Base-by-base conservation (phyloP, 805 yeast species). In the Candida coquimbonensis region DNA sequence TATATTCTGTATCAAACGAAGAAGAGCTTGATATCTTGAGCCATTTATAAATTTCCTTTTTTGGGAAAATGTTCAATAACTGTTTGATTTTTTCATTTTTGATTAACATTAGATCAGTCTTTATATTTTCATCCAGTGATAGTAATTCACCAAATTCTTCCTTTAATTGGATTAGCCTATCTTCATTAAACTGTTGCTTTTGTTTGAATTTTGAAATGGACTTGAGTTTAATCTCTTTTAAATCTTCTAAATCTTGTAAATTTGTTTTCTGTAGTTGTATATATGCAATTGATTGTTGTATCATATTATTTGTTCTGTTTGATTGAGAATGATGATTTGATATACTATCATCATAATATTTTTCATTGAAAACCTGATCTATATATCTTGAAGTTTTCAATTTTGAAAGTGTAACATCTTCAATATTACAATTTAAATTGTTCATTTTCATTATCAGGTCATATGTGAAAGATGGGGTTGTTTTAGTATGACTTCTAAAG, bases 401-500 rank as follows among this genome's bases (percentile, higher is more conserved):
- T 38, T 58, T 61, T 16, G 59, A 53, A 4, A 21, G 36, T 17
- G 44, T 43, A 24, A 68, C 43, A 43, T 71, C 75, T 29, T 60
- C 57, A 11, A 68, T 60, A 42, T 70, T 66, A 16, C 59, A 48
- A 14, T 67, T 65, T 13, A 67, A 51, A 29, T 69, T 69, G 42
- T 68, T 68, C 47, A 71, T 44, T 43, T 68, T 70, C 73, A 71
- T 68, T 12, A 68, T 60, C 26, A 65, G 67, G 45, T 70, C 74
- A 50, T 64, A 71, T 0, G 67, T 55, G 44, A 71, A 60, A 1
- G 69, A 59, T 9, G 40, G 43, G 5, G 46, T 46, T 9, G 32
- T 43, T 51, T 25, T 31, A 37, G 9, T 26, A 40, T 16, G 40
- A 40, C 7, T 42, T 21, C 35, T 45, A 42, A 46, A 4, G 14